Conservation (phyloP, 805 yeast genomes). For the Pichia heedii region DNA sequence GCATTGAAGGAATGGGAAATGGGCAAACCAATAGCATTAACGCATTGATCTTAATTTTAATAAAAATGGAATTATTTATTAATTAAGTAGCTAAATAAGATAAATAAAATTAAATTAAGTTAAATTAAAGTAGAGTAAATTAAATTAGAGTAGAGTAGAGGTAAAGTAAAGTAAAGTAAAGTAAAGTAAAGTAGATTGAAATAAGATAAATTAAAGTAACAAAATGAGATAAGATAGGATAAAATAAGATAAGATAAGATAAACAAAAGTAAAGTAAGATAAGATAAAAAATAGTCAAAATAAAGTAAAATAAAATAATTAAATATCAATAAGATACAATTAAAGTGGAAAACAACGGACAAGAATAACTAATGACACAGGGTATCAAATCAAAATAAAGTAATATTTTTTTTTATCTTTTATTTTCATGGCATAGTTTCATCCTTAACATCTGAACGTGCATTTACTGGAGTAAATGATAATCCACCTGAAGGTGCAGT, state of each 20-base stretch:
- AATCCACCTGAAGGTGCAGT: background rate
- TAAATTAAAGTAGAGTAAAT: too few relatives aligned
- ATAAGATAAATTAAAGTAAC: background rate
- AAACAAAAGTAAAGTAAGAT: background rate
- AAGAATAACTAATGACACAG: too few relatives aligned
- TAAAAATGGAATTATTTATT: background rate
- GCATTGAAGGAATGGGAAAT: constrained; percentile 75
- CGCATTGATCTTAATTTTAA: constrained; percentile 41
- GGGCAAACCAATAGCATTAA: constrained; percentile 53
- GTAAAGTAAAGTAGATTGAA: background rate
- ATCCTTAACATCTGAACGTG: background rate
- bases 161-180: background rate
- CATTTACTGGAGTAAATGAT: constrained; percentile 6
- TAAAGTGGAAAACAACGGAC: background rate
- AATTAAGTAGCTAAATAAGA: background rate
- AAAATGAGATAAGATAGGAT: background rate
- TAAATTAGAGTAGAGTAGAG: background rate
- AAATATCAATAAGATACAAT: too few relatives aligned
- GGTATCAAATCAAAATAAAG: too few relatives aligned
- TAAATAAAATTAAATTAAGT: background rate
- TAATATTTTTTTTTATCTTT: too few relatives aligned
- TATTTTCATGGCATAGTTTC: background rate
- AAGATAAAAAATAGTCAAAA: background rate
- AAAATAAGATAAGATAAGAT: background rate
- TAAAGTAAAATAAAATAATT: too few relatives aligned